Evolutionary conservation across 2,329 filamentous ascomycete genomes (phyloP).

Genomic region (Xylaria polymorpha): DNA sequence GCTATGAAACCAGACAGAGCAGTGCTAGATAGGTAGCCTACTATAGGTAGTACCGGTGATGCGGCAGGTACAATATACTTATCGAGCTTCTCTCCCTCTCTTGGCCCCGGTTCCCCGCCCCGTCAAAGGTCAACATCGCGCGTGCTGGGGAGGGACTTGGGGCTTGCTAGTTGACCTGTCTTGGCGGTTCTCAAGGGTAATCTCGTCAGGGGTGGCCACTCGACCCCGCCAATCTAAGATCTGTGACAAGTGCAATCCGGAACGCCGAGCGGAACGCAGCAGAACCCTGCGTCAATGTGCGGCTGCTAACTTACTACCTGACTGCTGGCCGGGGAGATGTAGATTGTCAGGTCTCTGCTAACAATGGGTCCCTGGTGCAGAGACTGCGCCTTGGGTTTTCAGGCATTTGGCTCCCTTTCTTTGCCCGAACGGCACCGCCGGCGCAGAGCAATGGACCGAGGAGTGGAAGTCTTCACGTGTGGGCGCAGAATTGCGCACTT

Average conservation of each 20-base stretch:
- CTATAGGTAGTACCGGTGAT: neutral
- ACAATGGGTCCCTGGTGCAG: neutral
- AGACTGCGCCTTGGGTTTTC: neutral
- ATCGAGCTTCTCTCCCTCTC: conserved; percentile 12
- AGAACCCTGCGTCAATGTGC: conserved; percentile 37
- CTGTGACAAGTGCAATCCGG: conserved; percentile 19
- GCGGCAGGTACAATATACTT: conserved; percentile 17
- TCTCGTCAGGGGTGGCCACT: conserved; percentile 38
- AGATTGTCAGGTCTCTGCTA: neutral
- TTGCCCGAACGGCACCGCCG: neutral
- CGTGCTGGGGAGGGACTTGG: conserved; percentile 14
- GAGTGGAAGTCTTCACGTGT: conserved; percentile 1
- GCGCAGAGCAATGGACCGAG: neutral
- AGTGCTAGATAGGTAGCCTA: neutral
- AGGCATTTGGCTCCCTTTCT: neutral
- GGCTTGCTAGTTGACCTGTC: conserved; percentile 26
- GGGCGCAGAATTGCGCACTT: conserved; percentile 25
- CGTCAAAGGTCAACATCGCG: conserved; percentile 28
- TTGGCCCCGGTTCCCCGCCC: conserved; percentile 10
- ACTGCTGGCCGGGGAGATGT: neutral
- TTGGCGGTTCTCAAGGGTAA: conserved; percentile 36
- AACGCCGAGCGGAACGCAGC: conserved; percentile 21
- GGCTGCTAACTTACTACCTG: conserved; percentile 10
- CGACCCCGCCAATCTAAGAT: conserved; percentile 40
- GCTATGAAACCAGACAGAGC: conserved; percentile 1